phyloP scores from a whole-genome alignment of 805 yeast genomes.

The Candida orba region DNA sequence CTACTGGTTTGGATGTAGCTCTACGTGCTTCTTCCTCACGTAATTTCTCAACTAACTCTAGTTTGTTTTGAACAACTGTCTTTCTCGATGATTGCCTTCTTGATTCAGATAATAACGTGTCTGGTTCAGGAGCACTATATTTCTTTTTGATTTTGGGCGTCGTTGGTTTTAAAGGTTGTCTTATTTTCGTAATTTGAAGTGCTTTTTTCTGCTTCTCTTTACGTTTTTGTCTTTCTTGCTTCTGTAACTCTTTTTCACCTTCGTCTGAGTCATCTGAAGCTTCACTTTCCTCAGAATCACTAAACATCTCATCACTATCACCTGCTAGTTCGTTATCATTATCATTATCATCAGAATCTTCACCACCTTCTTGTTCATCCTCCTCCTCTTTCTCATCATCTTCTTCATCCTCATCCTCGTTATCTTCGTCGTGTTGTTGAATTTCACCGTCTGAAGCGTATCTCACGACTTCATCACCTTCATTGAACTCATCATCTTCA shows the following conservation, averaged over 20 bases:
- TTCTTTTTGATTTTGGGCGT: slow-evolving; percentile 23
- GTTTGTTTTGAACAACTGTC: slow-evolving; percentile 69
- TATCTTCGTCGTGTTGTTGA: slow-evolving; percentile 24
- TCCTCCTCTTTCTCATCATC: slow-evolving; percentile 25
- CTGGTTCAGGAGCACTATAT: slow-evolving; percentile 37
- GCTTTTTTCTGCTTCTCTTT: slow-evolving; percentile 24
- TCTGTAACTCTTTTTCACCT: slow-evolving; percentile 58
- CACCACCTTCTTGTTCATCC: not conserved
- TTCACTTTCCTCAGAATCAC: slow-evolving; percentile 4
- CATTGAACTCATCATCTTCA: slow-evolving; percentile 42
- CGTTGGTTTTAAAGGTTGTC: slow-evolving; percentile 18
- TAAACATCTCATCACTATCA: slow-evolving; percentile 12
- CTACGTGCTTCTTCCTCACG: slow-evolving; percentile 59
- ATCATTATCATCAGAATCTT: slow-evolving; percentile 18
- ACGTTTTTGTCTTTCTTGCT: slow-evolving; percentile 31
- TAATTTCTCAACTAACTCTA: slow-evolving; percentile 68
- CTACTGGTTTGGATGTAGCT: slow-evolving; percentile 35
- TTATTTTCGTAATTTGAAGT: slow-evolving; percentile 28
- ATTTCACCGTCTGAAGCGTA: slow-evolving; percentile 16
- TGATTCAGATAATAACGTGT: slow-evolving; percentile 40
- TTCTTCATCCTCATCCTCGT: slow-evolving; percentile 25
- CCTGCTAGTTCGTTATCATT: slow-evolving; percentile 13
- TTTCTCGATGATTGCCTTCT: slow-evolving; percentile 73
- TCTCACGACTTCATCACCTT: slow-evolving; percentile 15
- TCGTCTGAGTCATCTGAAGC: slow-evolving; percentile 42